Evolutionary conservation across 2,329 filamentous ascomycete genomes (phyloP).

Genomic region (Penicillium vulpinum): DNA sequence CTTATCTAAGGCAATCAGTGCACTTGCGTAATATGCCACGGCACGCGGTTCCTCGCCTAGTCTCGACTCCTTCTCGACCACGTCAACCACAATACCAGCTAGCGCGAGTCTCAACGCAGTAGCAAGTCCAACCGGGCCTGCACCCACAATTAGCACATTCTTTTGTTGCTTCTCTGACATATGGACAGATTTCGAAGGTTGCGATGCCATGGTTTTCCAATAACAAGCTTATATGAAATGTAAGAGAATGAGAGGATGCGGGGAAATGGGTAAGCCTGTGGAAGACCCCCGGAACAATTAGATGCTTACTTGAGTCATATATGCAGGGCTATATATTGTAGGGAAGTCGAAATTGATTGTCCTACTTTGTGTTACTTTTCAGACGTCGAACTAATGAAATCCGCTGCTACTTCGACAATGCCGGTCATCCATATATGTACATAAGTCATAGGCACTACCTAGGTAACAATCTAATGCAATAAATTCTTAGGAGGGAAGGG

Average conservation of each 20-base stretch:
- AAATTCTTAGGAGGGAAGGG: too few relatives aligned
- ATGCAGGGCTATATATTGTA: too few relatives aligned
- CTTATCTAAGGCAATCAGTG: background rate
- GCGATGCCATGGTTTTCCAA: background rate
- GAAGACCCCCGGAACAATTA: background rate
- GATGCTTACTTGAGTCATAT: background rate
- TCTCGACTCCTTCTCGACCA: background rate
- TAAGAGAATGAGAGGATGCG: background rate
- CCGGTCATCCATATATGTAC: background rate
- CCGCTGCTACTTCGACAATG: background rate
- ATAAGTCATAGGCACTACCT: background rate
- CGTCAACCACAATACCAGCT: background rate
- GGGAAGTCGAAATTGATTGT: background rate
- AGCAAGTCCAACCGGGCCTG: background rate
- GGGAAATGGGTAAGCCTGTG: background rate
- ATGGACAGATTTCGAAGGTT: background rate
- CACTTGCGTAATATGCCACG: background rate
- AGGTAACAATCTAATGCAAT: too few relatives aligned
- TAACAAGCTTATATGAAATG: background rate
- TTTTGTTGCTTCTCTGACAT: background rate
- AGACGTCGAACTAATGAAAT: background rate
- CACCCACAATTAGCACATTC: background rate
- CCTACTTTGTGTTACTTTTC: background rate
- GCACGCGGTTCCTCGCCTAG: background rate
- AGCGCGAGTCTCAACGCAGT: background rate